phyloP scores from a whole-genome alignment of 2,329 filamentous ascomycete species.

The Celoporthe dispersa region DNA sequence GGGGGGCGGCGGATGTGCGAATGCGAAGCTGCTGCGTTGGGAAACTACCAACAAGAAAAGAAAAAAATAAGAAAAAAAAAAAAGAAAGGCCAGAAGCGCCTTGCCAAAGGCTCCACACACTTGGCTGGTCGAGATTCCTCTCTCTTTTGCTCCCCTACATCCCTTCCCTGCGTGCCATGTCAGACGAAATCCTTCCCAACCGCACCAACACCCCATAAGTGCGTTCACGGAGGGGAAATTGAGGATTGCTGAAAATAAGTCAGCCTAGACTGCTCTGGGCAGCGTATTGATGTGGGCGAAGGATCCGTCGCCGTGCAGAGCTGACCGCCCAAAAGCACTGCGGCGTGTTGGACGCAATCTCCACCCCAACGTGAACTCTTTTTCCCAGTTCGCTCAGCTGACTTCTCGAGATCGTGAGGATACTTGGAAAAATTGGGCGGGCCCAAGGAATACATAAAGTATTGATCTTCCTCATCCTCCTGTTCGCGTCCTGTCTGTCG shows the following conservation, averaged over 20 bases:
- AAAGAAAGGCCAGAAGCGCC: not conserved
- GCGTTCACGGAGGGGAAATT: not conserved
- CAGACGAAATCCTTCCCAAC: constrained; percentile 8
- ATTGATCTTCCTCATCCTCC: not conserved
- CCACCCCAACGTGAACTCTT: not conserved
- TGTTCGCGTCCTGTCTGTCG: not conserved
- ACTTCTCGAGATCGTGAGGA: not conserved
- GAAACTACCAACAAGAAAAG: not conserved
- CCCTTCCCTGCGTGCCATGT: not conserved
- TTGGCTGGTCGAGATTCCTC: not conserved
- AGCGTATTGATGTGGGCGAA: not conserved
- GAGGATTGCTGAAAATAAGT: constrained; percentile 1
- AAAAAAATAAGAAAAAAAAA: not conserved
- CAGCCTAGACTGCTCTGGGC: not conserved
- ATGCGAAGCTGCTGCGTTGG: not conserved
- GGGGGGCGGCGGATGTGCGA: not conserved
- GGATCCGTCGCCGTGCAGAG: not conserved
- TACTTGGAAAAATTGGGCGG: too few species aligned
- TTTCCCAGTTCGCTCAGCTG: not conserved
- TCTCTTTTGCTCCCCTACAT: too few species aligned
- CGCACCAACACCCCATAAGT: not conserved
- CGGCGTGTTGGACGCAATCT: not conserved
- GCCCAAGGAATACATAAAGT: not conserved
- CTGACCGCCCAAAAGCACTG: not conserved
- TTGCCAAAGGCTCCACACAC: not conserved